Evolutionary conservation across 2,329 filamentous ascomycete genomes (phyloP).

Genomic region (Orbilia ellipsospora): DNA sequence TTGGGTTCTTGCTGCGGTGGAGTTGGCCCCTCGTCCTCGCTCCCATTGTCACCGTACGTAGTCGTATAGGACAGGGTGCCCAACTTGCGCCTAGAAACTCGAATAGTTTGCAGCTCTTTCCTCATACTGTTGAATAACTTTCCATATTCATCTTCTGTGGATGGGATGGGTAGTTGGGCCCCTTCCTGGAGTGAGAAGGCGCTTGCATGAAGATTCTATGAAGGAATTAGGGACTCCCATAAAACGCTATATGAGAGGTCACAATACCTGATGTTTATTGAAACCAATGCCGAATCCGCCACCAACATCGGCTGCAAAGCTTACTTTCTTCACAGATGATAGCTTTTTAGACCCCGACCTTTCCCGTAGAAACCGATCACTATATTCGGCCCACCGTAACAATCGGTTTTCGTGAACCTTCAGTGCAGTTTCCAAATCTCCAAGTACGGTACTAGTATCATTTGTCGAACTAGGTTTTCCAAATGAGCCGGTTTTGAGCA

Average conservation of each 20-base stretch:
- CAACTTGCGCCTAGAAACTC: constrained; percentile 46
- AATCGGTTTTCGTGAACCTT: constrained; percentile 38
- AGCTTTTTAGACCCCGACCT: constrained; percentile 36
- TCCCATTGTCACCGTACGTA: constrained; percentile 39
- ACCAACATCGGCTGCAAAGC: constrained; percentile 50
- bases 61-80: constrained; percentile 45
- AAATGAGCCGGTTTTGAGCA: constrained; percentile 57
- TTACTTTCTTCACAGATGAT: constrained; percentile 35
- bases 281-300: constrained; percentile 50
- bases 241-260: background rate
- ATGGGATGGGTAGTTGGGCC: constrained; percentile 43
- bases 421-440: constrained; percentile 56
- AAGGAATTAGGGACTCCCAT: background rate
- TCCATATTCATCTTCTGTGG: constrained; percentile 47
- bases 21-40: constrained; percentile 10
- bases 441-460: constrained; percentile 38
- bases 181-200: constrained; percentile 49
- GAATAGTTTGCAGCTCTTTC: constrained; percentile 50
- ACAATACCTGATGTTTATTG: constrained; percentile 47
- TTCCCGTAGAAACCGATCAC: constrained; percentile 38
- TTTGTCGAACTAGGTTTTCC: constrained; percentile 19
- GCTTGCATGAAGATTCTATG: constrained; percentile 47
- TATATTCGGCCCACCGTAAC: constrained; percentile 41
- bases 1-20: constrained; percentile 22
- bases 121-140: constrained; percentile 52